These are phyloP conservation scores for Syncephalastrum contaminatum DNA, from an alignment of 371 early-diverging fungal genomes.

Conservation along the genomic window DNA sequence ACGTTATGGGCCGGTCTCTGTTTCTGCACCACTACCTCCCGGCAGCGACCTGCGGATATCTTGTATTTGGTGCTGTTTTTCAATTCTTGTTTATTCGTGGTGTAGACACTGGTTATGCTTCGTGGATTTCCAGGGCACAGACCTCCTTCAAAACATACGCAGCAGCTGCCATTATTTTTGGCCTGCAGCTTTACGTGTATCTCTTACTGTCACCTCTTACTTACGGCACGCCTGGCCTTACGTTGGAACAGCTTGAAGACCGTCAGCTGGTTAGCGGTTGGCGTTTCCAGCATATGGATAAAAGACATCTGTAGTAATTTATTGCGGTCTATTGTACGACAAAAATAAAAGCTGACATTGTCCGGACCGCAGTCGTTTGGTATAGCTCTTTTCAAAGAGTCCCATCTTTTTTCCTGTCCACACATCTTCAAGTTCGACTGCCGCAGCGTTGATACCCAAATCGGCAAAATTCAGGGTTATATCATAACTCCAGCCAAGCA, in stretches of 20 bases:
- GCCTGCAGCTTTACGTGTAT: constrained; percentile 49
- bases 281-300: too few species aligned
- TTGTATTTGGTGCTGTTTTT: constrained; percentile 62
- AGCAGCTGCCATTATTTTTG: constrained; percentile 43
- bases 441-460: constrained; percentile 10
- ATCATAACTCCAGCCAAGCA: constrained; percentile 21
- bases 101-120: not conserved
- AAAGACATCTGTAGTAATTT: too few species aligned
- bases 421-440: constrained; percentile 18
- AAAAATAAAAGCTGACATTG: constrained; percentile 29
- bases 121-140: constrained; percentile 7
- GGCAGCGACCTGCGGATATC: constrained; percentile 73
- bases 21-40: constrained; percentile 98
- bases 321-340: not conserved
- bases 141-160: constrained; percentile 21
- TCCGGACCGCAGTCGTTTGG: constrained; percentile 18
- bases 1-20: constrained; percentile 90
- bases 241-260: constrained; percentile 50
- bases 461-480: constrained; percentile 14
- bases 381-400: constrained; percentile 10
- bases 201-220: constrained; percentile 61
- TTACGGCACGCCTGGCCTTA: constrained; percentile 61
- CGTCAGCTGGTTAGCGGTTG: constrained; percentile 62
- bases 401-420: constrained; percentile 30
- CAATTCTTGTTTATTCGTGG: constrained; percentile 51